Evolutionary conservation across 2,329 filamentous ascomycete genomes (phyloP).

Genomic region (Cordyceps militaris): DNA sequence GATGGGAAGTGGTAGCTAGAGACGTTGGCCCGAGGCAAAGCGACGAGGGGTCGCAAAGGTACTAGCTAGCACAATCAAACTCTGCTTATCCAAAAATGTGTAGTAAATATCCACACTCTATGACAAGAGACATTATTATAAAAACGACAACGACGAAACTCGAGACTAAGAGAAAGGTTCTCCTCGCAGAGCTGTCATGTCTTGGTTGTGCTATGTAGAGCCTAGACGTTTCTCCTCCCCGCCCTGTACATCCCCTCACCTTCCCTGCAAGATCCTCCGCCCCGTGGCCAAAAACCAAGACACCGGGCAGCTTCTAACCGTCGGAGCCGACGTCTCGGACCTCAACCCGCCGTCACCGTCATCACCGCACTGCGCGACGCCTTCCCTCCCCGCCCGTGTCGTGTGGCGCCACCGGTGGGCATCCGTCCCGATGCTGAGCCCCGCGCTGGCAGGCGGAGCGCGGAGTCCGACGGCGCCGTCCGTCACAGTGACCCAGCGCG

Average conservation of each 20-base stretch:
- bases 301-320: not conserved
- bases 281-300: not conserved
- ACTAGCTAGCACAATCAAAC: no score
- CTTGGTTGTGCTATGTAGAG: not conserved
- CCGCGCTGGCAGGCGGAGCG: not conserved
- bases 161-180: not conserved
- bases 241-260: not conserved
- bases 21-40: not conserved
- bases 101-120: not conserved
- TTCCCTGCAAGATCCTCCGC: not conserved
- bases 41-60: not conserved
- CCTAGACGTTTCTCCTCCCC: not conserved
- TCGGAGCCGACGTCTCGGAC: conserved; percentile 10
- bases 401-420: not conserved
- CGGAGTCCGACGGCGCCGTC: not conserved
- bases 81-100: not conserved
- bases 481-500: no score
- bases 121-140: not conserved
- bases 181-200: not conserved
- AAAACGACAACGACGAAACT: not conserved
- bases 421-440: not conserved
- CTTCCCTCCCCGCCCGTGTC: not conserved
- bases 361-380: not conserved
- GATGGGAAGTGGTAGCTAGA: not conserved
- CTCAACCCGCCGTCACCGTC: not conserved